Evolutionary conservation across 805 yeast genomes (phyloP).

Genomic region (Suhomyces canberraensis): DNA sequence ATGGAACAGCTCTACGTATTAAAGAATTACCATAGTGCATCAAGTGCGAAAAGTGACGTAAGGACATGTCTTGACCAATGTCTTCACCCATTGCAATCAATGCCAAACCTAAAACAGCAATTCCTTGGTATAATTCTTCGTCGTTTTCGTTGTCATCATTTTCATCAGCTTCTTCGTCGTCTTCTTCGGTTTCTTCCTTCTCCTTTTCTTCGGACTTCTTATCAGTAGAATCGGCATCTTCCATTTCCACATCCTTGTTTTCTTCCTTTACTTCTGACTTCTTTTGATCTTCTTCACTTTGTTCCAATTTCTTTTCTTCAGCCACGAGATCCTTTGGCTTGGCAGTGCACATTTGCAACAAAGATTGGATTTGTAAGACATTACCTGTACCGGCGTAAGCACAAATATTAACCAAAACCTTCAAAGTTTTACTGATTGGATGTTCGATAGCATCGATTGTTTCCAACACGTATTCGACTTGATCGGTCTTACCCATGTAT

Average conservation of each 20-base stretch:
- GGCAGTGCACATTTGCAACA: constrained; percentile 85
- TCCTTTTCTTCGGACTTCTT: constrained; percentile 17
- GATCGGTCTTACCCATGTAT: constrained; percentile 91
- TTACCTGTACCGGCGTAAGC: constrained; percentile 98
- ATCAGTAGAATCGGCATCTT: constrained; percentile 22
- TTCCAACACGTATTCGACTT: constrained; percentile 89
- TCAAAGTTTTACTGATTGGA: constrained; percentile 85
- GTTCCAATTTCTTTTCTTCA: constrained; percentile 57
- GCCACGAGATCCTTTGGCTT: constrained; percentile 55
- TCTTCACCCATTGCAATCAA: constrained; percentile 96
- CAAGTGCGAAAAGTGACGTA: constrained; percentile 94
- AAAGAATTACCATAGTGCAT: constrained; percentile 96
- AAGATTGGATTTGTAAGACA: constrained; percentile 87
- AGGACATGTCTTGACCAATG: constrained; percentile 94
- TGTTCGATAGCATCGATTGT: constrained; percentile 94
- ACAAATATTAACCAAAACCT: constrained; percentile 85
- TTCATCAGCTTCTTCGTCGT: constrained; percentile 26
- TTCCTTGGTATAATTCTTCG: constrained; percentile 69
- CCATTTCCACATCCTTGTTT: constrained; percentile 27
- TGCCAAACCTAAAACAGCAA: constrained; percentile 93
- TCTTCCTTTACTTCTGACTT: constrained; percentile 15
- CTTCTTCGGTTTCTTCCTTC: constrained; percentile 26
- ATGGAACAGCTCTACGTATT: constrained; percentile 90
- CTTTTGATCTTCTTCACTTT: constrained; percentile 36
- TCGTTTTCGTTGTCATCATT: constrained; percentile 35